Conservation (phyloP, 2,329 filamentous ascomycete species). For the Colletotrichum noveboracense region DNA sequence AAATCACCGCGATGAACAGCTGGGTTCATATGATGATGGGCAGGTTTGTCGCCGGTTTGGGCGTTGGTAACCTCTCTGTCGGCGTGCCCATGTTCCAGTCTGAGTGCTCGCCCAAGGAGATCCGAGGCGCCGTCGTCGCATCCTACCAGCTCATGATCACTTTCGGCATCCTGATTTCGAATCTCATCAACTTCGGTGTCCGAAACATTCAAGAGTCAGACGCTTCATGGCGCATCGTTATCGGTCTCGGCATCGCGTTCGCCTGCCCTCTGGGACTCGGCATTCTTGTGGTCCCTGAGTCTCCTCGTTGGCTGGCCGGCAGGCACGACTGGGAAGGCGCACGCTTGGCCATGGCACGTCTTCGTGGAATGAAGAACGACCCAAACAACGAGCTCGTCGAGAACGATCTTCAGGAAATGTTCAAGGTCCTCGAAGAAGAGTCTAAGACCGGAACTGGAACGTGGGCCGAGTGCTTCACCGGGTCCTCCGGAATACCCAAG, state of each 20-base stretch:
- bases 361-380: constrained; percentile 56
- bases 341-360: constrained; percentile 54
- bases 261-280: constrained; percentile 58
- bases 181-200: constrained; percentile 60
- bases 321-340: constrained; percentile 52
- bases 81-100: constrained; percentile 72
- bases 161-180: constrained; percentile 66
- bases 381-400: constrained; percentile 49
- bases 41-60: constrained; percentile 69
- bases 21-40: constrained; percentile 74
- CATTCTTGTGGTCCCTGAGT: constrained; percentile 60
- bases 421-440: constrained; percentile 50
- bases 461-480: constrained; percentile 67
- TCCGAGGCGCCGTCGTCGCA: constrained; percentile 68
- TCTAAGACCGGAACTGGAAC: constrained; percentile 48
- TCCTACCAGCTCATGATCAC: constrained; percentile 80
- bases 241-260: constrained; percentile 59
- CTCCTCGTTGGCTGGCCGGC: constrained; percentile 60
- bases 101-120: constrained; percentile 65
- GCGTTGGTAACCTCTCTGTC: constrained; percentile 70
- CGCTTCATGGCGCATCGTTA: constrained; percentile 67
- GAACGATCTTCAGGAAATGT: constrained; percentile 59
- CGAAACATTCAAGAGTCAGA: constrained; percentile 44
- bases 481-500: constrained; percentile 55
- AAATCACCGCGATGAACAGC: constrained; percentile 61